Base-by-base conservation (phyloP, 148 eudicot genomes). In the Salicornia ramosissima region DNA sequence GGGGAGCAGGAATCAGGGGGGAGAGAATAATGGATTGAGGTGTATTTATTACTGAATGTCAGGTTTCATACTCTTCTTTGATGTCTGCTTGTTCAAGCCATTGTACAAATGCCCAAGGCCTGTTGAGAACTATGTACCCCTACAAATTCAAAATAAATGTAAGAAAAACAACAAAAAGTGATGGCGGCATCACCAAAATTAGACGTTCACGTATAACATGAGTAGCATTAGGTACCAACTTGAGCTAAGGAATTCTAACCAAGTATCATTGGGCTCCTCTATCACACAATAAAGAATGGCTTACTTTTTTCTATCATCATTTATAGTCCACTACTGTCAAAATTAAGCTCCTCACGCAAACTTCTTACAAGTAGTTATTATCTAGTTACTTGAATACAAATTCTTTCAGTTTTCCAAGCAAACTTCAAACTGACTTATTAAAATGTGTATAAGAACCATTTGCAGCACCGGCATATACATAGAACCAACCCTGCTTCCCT, bases 81-180 rank as follows among this genome's bases (percentile, higher is more conserved):
- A 95, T 91, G 76, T 95, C 83, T 59, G 99, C 90, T 82, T 91
- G 91, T 80, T 85, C 80, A 81, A 95, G 94, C 99, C 99, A 95
- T 65, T 95, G 99, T 13, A 95, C 99, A 79, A 95, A 95, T 54
- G 99, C 99, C 97, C 97, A 91, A 69, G 99, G 99, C 79, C 99
- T 91, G 78, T 95, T 95, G 43, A 95, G 91, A 64, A 95, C 99
- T 71, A 95, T 89, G 80, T 95, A 91, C 61, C 99, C 99, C 99
- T 94, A 81, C 60, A 78, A 72, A 74, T 56, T 70, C 62, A 67
- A 69, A 21, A 21, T 39, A 56, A 62, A 28, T 42, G 63, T 54
- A 67, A 65, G 64, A 43, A 46, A 2, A 65, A 60, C 24, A 18
- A 39, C 14, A 42, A 30, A n/a, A 21, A 42, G 51, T 2, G 31